phyloP scores from a whole-genome alignment of 2,329 filamentous ascomycete genomes.

The Paraphaeosphaeria minitans region DNA sequence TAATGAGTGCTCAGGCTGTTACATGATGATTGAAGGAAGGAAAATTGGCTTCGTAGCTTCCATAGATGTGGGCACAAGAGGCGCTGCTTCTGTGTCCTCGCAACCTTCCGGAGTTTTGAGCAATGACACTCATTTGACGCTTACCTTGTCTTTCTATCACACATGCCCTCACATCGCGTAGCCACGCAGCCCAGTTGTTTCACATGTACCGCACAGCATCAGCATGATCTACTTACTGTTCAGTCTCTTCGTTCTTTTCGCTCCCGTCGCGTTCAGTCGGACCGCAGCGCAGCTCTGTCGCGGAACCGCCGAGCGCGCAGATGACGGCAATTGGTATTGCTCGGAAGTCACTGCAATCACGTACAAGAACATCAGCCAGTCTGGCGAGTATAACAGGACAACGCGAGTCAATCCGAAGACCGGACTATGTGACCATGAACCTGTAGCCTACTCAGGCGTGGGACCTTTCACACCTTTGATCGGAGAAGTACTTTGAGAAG shows the following conservation, averaged over 20 bases:
- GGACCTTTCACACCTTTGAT: slow-evolving; percentile 70
- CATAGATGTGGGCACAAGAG: background rate
- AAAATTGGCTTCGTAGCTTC: background rate
- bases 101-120: background rate
- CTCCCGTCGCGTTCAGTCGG: slow-evolving; percentile 26
- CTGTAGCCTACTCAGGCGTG: slow-evolving; percentile 61
- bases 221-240: slow-evolving; percentile 29
- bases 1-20: background rate
- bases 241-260: slow-evolving; percentile 15
- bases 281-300: slow-evolving; percentile 41
- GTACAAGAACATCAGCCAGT: slow-evolving; percentile 66
- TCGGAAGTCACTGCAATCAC: slow-evolving; percentile 67
- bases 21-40: background rate
- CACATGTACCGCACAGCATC: slow-evolving; percentile 11
- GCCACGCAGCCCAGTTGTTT: background rate
- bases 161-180: background rate
- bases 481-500: slow-evolving; percentile 65
- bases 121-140: background rate
- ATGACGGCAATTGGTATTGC: slow-evolving; percentile 69
- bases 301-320: slow-evolving; percentile 35
- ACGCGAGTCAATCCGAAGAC: slow-evolving; percentile 62
- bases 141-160: background rate
- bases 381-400: slow-evolving; percentile 69
- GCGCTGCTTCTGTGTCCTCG: background rate
- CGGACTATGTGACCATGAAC: slow-evolving; percentile 60